Evolutionary conservation across 805 yeast genomes (phyloP).

Genomic region (Candida lessepsii): DNA sequence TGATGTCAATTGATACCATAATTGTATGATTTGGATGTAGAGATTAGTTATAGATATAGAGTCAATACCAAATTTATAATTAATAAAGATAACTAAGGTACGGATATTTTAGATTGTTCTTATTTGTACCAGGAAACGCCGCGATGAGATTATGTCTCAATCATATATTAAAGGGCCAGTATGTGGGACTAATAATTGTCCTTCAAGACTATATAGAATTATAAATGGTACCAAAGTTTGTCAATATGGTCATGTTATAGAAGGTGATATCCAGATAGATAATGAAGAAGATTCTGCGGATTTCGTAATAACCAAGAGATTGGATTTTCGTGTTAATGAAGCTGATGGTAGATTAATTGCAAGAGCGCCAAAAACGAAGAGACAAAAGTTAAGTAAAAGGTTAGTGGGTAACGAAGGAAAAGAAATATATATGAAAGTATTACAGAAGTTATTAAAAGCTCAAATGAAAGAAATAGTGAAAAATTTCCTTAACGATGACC

Average conservation of each 20-base stretch:
- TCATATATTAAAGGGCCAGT: conserved; percentile 68
- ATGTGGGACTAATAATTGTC: conserved; percentile 91
- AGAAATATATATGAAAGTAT: conserved; percentile 9
- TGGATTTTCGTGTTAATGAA: conserved; percentile 36
- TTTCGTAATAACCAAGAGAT: conserved; percentile 50
- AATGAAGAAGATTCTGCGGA: conserved; percentile 84
- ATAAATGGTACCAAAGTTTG: conserved; percentile 81
- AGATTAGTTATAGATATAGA: too few relatives aligned
- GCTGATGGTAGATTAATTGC: conserved; percentile 11
- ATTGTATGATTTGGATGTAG: too few relatives aligned
- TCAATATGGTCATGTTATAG: conserved; percentile 86
- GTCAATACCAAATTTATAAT: too few relatives aligned
- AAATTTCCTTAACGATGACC: conserved; percentile 27
- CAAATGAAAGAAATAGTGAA: conserved; percentile 50
- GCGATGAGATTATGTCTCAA: conserved; percentile 16
- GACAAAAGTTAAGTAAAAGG: conserved; percentile 7
- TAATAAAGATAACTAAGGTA: too few relatives aligned
- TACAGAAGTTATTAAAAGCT: conserved; percentile 12
- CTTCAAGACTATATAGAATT: conserved; percentile 68
- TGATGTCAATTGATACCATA: too few relatives aligned
- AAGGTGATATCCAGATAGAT: conserved; percentile 72
- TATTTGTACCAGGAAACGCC: background rate
- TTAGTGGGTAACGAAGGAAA: conserved; percentile 11
- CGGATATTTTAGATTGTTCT: background rate
- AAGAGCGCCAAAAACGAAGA: conserved; percentile 10